A percentile compares a stretch with the other conserved stretches of the same genome.
phyloP scores from a whole-genome alignment of 768 basidiomycete genomes.

The Boletus tylopilopsis region DNA sequence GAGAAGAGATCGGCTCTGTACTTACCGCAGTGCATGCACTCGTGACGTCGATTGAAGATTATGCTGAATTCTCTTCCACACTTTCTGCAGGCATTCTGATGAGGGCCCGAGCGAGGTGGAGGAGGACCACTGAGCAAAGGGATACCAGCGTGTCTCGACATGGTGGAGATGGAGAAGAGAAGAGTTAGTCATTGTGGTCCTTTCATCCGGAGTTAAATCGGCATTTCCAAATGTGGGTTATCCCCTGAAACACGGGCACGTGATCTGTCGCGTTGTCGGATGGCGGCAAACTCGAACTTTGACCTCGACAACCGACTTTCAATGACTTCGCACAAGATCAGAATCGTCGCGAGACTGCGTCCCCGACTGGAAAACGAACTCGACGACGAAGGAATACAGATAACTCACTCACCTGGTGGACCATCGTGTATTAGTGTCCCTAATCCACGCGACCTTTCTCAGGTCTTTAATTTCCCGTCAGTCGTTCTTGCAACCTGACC shows the following conservation, averaged over 20 bases:
- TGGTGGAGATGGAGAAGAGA: not conserved
- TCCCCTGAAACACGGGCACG: conserved; percentile 16
- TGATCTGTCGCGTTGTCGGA: conserved; percentile 26
- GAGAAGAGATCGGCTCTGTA: conserved; percentile 25
- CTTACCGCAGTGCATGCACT: conserved; percentile 73
- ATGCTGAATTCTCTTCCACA: conserved; percentile 73
- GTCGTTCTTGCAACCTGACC: conserved; percentile 16
- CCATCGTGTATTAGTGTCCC: conserved; percentile 57
- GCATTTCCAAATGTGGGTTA: conserved; percentile 3
- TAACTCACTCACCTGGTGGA: conserved; percentile 41
- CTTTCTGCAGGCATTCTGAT: conserved; percentile 52
- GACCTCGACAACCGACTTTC: not conserved
- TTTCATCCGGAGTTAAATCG: conserved; percentile 8
- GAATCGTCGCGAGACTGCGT: conserved; percentile 68
- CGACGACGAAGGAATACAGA: conserved; percentile 56
- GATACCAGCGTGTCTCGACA: conserved; percentile 42
- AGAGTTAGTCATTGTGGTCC: conserved; percentile 11
- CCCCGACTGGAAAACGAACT: conserved; percentile 60
- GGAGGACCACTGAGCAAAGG: conserved; percentile 72
- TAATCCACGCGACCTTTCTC: conserved; percentile 64
- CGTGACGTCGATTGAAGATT: conserved; percentile 58
- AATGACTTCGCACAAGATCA: conserved; percentile 48
- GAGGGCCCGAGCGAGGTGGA: conserved; percentile 31
- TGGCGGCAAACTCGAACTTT: conserved; percentile 21
- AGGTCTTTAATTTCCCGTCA: conserved; percentile 78